These are phyloP conservation scores for Backusella liffmaniae DNA, from an alignment of 192 early-diverging fungal genomes.

Conservation along the genomic window DNA sequence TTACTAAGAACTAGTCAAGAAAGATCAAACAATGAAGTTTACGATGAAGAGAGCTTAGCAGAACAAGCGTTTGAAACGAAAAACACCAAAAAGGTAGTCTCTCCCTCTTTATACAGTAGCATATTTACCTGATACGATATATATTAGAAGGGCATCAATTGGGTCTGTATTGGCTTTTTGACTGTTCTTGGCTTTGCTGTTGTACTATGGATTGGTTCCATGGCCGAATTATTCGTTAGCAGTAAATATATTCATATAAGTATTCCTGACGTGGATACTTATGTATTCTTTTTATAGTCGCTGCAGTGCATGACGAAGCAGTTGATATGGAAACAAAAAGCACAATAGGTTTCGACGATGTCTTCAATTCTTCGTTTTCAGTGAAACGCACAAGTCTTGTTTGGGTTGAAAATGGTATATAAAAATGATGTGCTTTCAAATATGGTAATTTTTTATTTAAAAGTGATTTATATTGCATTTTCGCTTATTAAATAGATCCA, in stretches of 20 bases:
- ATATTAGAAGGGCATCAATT: slow-evolving; percentile 11
- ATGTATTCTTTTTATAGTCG: neutral
- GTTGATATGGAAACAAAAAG: neutral
- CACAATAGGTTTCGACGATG: slow-evolving; percentile 15
- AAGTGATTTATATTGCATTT: neutral
- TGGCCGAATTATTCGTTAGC: slow-evolving; percentile 12
- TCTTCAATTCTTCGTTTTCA: slow-evolving; percentile 21
- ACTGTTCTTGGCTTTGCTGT: slow-evolving; percentile 14
- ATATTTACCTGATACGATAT: neutral
- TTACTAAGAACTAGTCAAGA: neutral
- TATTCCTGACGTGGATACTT: neutral
- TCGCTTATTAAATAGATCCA: slow-evolving; percentile 15
- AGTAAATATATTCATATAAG: neutral
- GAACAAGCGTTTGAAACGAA: neutral
- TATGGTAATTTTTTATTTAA: neutral
- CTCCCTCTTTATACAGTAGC: neutral
- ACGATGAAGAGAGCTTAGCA: slow-evolving; percentile 3
- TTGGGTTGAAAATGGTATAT: slow-evolving; percentile 28
- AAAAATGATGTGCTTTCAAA: neutral
- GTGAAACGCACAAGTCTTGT: slow-evolving; percentile 9
- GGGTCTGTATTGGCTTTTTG: slow-evolving; percentile 25
- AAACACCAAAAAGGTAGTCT: neutral
- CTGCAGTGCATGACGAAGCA: slow-evolving; percentile 13
- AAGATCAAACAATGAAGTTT: neutral
- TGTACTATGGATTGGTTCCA: slow-evolving; percentile 26